Evolutionary conservation across 768 basidiomycete genomes (phyloP), one percentile per base, ranked within the genome.

Genomic region (Tulasnella sp.): DNA sequence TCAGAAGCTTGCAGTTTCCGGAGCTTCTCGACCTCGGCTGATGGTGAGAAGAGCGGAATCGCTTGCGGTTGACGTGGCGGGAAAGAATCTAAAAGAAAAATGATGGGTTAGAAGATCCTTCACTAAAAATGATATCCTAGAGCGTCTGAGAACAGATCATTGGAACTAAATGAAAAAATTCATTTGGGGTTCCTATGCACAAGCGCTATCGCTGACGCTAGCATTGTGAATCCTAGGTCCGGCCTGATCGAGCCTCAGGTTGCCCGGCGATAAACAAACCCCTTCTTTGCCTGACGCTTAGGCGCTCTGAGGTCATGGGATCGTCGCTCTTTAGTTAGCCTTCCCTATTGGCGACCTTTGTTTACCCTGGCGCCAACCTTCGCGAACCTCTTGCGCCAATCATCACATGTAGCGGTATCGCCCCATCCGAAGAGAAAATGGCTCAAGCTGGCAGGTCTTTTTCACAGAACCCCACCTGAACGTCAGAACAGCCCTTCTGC

Each of bases 281-380:
- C 54, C 54, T 54, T 54, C 54, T n/a, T 54, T 24, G 54, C 2
- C n/a, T n/a, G 22, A 54, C 11, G 4, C n/a, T 54, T 54, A 54
- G 54, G 54, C 54, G 54, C 24, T 4, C 24, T 54, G 54, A 22
- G 54, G 54, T 54, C 54, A 54, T 54, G 54, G 54, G 54, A 11
- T n/a, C 22, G 54, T 54, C 54, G 54, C 7, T 54, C 24, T 54
- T 54, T 54, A 54, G 54, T 54, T 54, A 54, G 54, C 54, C 54
- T 54, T 54, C 54, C 24, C 54, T n/a, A 3, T 54, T 54, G 54
- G 54, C 54, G 54, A 24, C 37, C 37, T 54, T 54, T 54, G 54
- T 54, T 54, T 54, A 54, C 54, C 54, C 54, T 54, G 22, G 54
- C 54, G 54, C 54, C 54, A 54, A 54, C n/a, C 54, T 54, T 54